Base-by-base conservation (phyloP, 139 green algal genomes). In the Chlorella sp. region DNA sequence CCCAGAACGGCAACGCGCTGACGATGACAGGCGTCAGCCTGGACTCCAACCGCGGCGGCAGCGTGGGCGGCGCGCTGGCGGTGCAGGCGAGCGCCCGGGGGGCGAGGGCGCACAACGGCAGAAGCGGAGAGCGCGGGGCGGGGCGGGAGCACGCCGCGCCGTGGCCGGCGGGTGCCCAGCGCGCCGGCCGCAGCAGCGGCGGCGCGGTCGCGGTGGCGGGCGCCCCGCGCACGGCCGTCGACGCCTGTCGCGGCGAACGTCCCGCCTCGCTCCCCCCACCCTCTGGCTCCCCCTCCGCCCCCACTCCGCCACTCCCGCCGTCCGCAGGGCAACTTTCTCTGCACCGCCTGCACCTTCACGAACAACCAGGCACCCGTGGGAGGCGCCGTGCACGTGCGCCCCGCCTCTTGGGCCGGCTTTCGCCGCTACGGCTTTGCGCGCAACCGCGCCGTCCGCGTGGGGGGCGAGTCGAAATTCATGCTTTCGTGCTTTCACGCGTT, bases 301-400 rank as follows among this genome's bases (percentile, higher is more conserved):
- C n/a, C n/a, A n/a, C n/a, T n/a, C n/a, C n/a, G n/a, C n/a, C n/a
- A n/a, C n/a, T n/a, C n/a, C 45, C 14, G 45, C 45, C 45, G 12
- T 14, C 9, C 31, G 29, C 56, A 77, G 72, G 72, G 59, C 72
- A 77, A 71, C 72, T 42, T 77, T 11, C 35, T 77, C 43, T 77
- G 59, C 72, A 71, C 72, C 5, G 43, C 36, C 21, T 77, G 72
- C 72, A 53, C 60, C 35, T 77, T 77, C 21, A 31, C 35, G 27
- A 15, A 62, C 36, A 77, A 77, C 72, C 71, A 77, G 45, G 72
- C 72, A 3, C 56, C 56, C 7, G 8, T 71, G 72, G 72, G 72
- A 2, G 72, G 72, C 8, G 72, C 59, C 1, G 72, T 77, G 33
- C 23, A 40, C 59, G 23, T 77, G 45, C 45, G 43, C 0, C 41